Percentiles rank a stretch among this genome's conserved stretches.
Conservation (phyloP, 192 early-diverging fungal species). For the Mortierella claussenii region DNA sequence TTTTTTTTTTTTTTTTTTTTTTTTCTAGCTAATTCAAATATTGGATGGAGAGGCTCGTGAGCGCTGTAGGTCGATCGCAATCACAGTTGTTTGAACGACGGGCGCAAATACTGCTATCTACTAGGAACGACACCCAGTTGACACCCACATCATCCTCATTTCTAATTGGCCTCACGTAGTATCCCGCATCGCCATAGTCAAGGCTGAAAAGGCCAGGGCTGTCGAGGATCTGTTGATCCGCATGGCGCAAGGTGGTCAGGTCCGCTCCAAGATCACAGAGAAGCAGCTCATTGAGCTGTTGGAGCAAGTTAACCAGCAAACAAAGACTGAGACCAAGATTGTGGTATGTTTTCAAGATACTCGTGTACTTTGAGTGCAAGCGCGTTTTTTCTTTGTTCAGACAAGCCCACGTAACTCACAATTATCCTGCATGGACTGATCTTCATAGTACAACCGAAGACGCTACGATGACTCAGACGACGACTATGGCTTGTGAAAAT, state of each 20-base stretch:
- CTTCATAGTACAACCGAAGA: slow-evolving; percentile 65
- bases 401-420: too few species aligned
- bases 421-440: neutral
- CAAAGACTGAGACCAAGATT: slow-evolving; percentile 76
- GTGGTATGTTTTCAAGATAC: slow-evolving; percentile 63
- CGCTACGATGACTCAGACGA: slow-evolving; percentile 67
- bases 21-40: slow-evolving; percentile 78
- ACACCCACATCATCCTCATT: too few species aligned
- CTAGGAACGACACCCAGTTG: too few species aligned
- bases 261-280: slow-evolving; percentile 86
- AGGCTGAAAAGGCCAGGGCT: slow-evolving; percentile 85
- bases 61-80: too few species aligned
- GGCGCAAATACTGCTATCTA: too few species aligned
- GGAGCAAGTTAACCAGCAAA: slow-evolving; percentile 82
- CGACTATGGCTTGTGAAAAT: slow-evolving; percentile 64
- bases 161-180: slow-evolving; percentile 56
- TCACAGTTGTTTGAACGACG: too few species aligned
- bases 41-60: slow-evolving; percentile 85
- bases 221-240: slow-evolving; percentile 92
- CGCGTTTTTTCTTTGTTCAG: too few species aligned
- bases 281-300: slow-evolving; percentile 87
- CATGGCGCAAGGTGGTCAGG: slow-evolving; percentile 88
- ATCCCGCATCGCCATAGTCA: slow-evolving; percentile 92
- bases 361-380: too few species aligned
- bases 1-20: neutral